Conservation (phyloP, 202 grass and related monocot genomes). For the Digitaria exilis region DNA sequence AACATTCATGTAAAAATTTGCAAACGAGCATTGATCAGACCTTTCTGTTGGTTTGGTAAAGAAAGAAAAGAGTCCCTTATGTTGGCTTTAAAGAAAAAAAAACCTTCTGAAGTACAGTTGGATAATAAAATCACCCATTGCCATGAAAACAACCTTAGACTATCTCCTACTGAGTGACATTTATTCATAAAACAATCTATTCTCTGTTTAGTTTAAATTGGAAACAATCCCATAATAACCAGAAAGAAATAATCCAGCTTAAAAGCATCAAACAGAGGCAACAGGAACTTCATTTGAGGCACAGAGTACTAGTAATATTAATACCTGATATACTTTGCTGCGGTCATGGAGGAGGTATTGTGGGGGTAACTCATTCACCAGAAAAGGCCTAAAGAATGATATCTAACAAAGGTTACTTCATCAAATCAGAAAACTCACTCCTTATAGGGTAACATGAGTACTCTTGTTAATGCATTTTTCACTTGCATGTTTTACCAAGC, state of each 20-base stretch:
- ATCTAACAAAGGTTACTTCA: slow-evolving; percentile 36
- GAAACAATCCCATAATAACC: slow-evolving; percentile 21
- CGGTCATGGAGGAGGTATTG: slow-evolving; percentile 93
- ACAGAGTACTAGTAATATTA: slow-evolving; percentile 11
- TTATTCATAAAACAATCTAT: background rate
- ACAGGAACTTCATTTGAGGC: slow-evolving; percentile 19
- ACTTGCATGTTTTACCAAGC: slow-evolving; percentile 9
- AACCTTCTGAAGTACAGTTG: slow-evolving; percentile 6
- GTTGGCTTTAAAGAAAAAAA: background rate
- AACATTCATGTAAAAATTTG: slow-evolving; percentile 8
- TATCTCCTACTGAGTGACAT: background rate
- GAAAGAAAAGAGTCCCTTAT: background rate
- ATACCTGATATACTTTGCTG: slow-evolving; percentile 98
- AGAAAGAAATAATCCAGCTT: slow-evolving; percentile 40
- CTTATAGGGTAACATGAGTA: slow-evolving; percentile 12
- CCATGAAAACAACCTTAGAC: slow-evolving; percentile 12
- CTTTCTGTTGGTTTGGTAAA: background rate
- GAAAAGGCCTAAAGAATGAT: slow-evolving; percentile 68
- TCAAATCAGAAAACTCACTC: background rate
- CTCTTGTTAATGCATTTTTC: background rate
- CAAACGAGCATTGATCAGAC: background rate
- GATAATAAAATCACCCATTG: slow-evolving; percentile 21
- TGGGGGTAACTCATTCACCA: slow-evolving; percentile 85
- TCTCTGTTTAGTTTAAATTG: slow-evolving; percentile 27
- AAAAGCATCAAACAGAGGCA: slow-evolving; percentile 29